These are phyloP conservation scores for Syncephalis fuscata DNA, from an alignment of 371 early-diverging fungal species.

Conservation along the genomic window DNA sequence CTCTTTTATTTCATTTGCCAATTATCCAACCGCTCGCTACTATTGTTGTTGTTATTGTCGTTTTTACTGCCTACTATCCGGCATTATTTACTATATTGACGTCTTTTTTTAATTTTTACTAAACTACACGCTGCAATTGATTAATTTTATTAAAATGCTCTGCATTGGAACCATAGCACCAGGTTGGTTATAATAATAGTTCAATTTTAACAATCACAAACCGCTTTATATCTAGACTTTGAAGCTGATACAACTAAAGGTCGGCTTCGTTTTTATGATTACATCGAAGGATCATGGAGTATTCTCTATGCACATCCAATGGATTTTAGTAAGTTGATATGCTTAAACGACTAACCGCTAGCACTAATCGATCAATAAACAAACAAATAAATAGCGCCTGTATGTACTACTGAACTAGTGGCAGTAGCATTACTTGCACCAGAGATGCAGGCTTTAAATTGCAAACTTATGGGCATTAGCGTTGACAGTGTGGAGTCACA, in stretches of 20 bases:
- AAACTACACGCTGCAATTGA: no score
- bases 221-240: slow-evolving; percentile 44
- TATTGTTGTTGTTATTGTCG: no score
- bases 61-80: no score
- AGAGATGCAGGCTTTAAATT: slow-evolving; percentile 61
- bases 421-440: slow-evolving; percentile 60
- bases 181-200: no score
- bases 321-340: slow-evolving; percentile 43
- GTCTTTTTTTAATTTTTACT: no score
- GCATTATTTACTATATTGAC: no score
- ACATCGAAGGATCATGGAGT: slow-evolving; percentile 71
- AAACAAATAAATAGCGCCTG: slow-evolving; percentile 31
- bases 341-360: background rate
- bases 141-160: no score
- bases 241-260: slow-evolving; percentile 74
- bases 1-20: no score
- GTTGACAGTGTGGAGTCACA: slow-evolving; percentile 72
- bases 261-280: slow-evolving; percentile 74
- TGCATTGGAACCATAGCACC: no score
- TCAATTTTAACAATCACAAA: no score
- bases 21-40: no score
- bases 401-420: slow-evolving; percentile 92
- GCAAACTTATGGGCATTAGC: slow-evolving; percentile 82
- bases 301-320: slow-evolving; percentile 91
- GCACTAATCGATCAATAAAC: background rate